Evolutionary conservation across 1,284 basidiomycete genomes (phyloP), one percentile per base, ranked within the genome.

Genomic region (Trichosporon sp.): DNA sequence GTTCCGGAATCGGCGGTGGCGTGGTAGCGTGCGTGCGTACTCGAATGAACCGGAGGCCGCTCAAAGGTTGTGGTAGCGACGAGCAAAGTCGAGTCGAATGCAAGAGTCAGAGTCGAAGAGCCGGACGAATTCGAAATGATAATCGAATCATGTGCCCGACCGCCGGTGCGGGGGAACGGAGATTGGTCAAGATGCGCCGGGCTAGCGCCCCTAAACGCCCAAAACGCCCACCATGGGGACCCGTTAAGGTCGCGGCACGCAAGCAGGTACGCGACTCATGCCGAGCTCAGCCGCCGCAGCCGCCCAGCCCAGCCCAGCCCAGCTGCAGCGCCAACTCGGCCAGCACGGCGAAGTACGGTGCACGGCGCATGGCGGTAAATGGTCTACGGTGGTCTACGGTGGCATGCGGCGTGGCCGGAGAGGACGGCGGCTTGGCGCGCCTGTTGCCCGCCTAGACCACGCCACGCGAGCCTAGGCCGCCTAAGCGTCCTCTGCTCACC

Each of bases 61-160:
- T 29, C 49, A 13, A 27, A 31, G 49, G 49, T n/a, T n/a, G 49
- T 29, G 27, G 49, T 29, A 54, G 27, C 49, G 49, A 32, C 57
- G 34, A 58, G 57, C 21, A 58, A 58, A 58, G 33, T 58, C 57
- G 57, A 58, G 34, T 58, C 57, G 23, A 54, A 29, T 14, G 25
- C 25, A 29, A n/a, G 49, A 54, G 49, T 54, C 49, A n/a, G 14
- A 14, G 25, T 27, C n/a, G n/a, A n/a, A n/a, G n/a, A 23, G 23
- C 49, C 49, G 49, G 49, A 29, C 49, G 49, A 29, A 54, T 54
- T 54, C 49, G 49, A 54, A 54, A 54, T 31, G 49, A 16, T 29
- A 54, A 29, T 27, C 49, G n/a, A 54, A 54, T 29, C 25, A 29
- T 27, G 25, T 54, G 49, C 25, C 25, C 49, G 40, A 44, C 19